These are phyloP conservation scores for Carex cristatella DNA, from an alignment of 176 grass and related monocot species.

Conservation along the genomic window DNA sequence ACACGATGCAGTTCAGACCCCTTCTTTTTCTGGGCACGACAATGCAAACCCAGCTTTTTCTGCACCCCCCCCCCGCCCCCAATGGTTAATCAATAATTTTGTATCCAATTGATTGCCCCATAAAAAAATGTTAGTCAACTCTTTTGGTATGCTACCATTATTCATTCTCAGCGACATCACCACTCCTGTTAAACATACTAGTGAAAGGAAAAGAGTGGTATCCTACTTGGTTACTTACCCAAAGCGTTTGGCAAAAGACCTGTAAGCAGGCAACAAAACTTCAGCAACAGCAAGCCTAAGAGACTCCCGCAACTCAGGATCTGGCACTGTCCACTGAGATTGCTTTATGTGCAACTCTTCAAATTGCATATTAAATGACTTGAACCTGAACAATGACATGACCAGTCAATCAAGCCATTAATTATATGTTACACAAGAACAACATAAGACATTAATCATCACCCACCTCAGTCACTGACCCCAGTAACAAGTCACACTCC, in stretches of 20 bases:
- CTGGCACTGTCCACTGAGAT: conserved; percentile 87
- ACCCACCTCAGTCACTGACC: neutral
- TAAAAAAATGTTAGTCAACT: neutral
- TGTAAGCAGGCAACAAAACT: conserved; percentile 82
- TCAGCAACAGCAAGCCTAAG: conserved; percentile 87
- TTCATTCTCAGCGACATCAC: neutral
- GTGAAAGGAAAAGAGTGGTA: neutral
- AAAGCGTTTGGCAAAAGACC: conserved; percentile 86
- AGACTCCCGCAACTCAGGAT: conserved; percentile 82
- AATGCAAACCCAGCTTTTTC: neutral
- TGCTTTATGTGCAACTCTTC: conserved; percentile 86
- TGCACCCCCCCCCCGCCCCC: neutral
- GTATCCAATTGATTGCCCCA: neutral
- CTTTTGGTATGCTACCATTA: neutral
- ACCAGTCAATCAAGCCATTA: neutral
- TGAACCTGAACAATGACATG: conserved; percentile 46
- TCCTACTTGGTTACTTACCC: conserved; percentile 38
- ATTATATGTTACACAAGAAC: neutral
- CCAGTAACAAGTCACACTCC: neutral
- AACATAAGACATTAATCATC: neutral
- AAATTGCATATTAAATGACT: conserved; percentile 85
- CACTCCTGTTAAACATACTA: neutral
- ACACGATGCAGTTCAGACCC: neutral
- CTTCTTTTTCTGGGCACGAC: neutral
- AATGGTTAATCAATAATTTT: neutral